Base-by-base conservation (phyloP, 345 rosid genomes). In the Acer campestre region DNA sequence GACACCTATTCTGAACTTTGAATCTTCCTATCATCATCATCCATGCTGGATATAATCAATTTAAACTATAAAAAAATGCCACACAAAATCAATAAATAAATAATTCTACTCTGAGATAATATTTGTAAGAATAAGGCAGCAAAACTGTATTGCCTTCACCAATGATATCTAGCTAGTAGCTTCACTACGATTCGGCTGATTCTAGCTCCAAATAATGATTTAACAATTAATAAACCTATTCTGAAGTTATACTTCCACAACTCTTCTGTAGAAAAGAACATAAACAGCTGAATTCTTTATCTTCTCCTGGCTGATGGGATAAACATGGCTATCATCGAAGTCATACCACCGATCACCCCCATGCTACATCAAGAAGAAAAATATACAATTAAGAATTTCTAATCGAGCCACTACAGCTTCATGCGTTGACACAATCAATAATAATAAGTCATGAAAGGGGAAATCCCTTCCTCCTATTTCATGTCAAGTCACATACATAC, bases 261-360 rank as follows among this genome's bases (percentile, higher is more conserved):
- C 86, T 83, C 98, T 95, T 91, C 93, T 89, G 88, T 93, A 93
- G 88, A 97, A 97, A 61, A 97, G 91, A 87, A 94, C 98, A 77
- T 94, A 97, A 51, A 98, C 99, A 67, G 99, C 98, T 0, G 97
- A 89, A 49, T 94, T 90, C 86, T 91, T 97, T 80, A 97, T 91
- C 85, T 93, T 94, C 73, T 97, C 97, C 83, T 80, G 86, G 84
- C 91, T 68, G 73, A 94, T 89, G 40, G 88, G 88, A 79, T 72
- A 69, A 71, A 97, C 99, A 53, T 82, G 91, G 81, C 95, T 93
- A 84, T 96, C 99, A 67, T 94, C 98, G 49, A 97, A 97, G 81
- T 94, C 95, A 20, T 90, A 94, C 99, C 99, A 97, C 77, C 75
- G 85, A 75, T 89, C 93, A 71, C 91, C 91, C 70, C 99, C 99